Base-by-base conservation (phyloP, 257 asterid genomes). In the Ehretia macrophylla region DNA sequence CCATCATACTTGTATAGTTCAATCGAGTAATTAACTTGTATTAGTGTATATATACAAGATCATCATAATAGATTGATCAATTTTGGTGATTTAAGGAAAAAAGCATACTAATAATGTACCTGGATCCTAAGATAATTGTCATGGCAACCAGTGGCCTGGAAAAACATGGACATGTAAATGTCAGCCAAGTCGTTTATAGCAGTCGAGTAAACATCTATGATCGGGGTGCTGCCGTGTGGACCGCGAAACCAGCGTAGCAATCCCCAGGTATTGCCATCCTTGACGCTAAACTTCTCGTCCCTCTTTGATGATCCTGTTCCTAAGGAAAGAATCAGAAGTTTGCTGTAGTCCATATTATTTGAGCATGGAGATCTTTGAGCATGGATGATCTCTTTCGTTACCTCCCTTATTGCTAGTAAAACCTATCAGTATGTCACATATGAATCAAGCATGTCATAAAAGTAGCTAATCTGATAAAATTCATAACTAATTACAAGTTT, bases 71-170 rank as follows among this genome's bases (percentile, higher is more conserved):
- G 11, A 48, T 48, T 17, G 13, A 8, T 20, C 17, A 11, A 14
- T 17, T 3, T 5, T 48, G 53, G 10, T 10, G 54, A 20, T 17
- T 14, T 17, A 10, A 17, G 5, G n/a, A n/a, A 49, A 17, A 49
- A 8, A 5, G 11, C 54, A 18, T 1, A 49, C 35, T 27, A 6
- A 27, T 27, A 27, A 27, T 27, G 35, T 49, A 49, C 54, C 42
- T 55, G 46, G 60, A 55, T 32, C 1, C 60, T 32, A 14, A 55
- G 60, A 32, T 22, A 55, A 18, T 55, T 55, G 14, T 55, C 12
- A 10, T 17, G 46, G 38, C 44, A n/a, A 11, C 45, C 39, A 1
- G 39, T 10, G 39, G 44, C 60, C 14, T 8, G 14, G 22, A 55
- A 5, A 10, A 55, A 1, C 5, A 55, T 1, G 12, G 42, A 23